Conservation (phyloP, 192 early-diverging fungal genomes). For the Radiomyces spectabilis region DNA sequence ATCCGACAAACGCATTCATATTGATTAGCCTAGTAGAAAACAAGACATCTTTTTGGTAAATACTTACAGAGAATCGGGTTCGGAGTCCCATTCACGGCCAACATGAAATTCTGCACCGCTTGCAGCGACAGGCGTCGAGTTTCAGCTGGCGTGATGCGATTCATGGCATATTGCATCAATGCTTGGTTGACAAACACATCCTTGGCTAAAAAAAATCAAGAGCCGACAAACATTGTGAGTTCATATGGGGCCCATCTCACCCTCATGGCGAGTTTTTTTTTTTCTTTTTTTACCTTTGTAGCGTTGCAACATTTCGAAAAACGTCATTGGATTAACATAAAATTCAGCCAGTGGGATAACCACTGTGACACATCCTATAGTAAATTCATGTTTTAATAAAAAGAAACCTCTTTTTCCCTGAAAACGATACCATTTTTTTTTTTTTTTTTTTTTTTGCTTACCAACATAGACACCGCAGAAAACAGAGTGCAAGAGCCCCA, state of each 20-base stretch:
- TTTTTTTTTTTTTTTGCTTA: not conserved
- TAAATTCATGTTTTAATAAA: no score
- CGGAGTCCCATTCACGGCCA: constrained; percentile 47
- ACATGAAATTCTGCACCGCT: constrained; percentile 55
- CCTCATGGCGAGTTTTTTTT: not conserved
- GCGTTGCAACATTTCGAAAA: constrained; percentile 66
- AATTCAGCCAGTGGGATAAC: constrained; percentile 59
- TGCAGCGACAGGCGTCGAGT: constrained; percentile 9
- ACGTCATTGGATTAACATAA: constrained; percentile 43
- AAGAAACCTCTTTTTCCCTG: no score
- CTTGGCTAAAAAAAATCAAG: constrained; percentile 38
- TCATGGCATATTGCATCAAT: constrained; percentile 65
- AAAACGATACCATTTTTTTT: no score
- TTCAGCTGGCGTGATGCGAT: constrained; percentile 28
- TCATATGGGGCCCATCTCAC: not conserved
- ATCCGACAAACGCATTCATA: not conserved
- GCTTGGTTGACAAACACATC: constrained; percentile 57
- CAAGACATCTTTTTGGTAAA: not conserved
- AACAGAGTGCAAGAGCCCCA: constrained; percentile 17
- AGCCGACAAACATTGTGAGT: not conserved
- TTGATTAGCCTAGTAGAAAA: not conserved
- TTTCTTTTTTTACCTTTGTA: constrained; percentile 45
- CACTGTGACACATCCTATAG: constrained; percentile 53
- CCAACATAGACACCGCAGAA: constrained; percentile 30
- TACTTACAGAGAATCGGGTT: constrained; percentile 38